Evolutionary conservation across 345 rosid genomes (phyloP), one percentile per base, ranked within the genome.

Genomic region (Camelina sativa): DNA sequence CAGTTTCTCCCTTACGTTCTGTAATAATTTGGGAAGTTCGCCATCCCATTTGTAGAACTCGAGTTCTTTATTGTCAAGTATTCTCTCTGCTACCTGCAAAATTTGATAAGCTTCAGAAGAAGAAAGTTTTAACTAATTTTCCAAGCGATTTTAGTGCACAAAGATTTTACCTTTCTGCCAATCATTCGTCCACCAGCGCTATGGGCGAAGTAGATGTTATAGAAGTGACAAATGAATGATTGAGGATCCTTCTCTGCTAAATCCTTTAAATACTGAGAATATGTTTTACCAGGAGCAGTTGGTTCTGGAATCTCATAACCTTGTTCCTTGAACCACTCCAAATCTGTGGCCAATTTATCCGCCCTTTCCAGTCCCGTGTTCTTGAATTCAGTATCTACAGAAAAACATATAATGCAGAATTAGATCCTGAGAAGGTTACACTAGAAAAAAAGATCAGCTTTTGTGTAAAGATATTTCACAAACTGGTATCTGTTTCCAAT

Each of bases 101-200:
- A 52, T 34, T 20, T 12, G n/a, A 37, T 47, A 51, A 15, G 57
- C 44, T 54, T 76, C 52, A 76, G 58, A 44, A 62, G 4, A 62
- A 28, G 30, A 28, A 28, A 55, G 11, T 41, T 44, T 20, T 59
- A 8, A 8, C 23, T 51, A 15, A 34, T 28, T 15, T 16, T 62
- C 46, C 11, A 32, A 53, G 32, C 3, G n/a, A 63, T 20, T 64
- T 12, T 63, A 43, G 7, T 25, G 28, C 17, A 35, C 51, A 38
- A 20, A 41, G 53, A 5, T 3, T 30, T 25, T 85, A 94, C 99
- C 92, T 89, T 95, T 81, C 77, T 90, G 67, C 97, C 99, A 72
- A 95, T 95, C 97, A 95, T 91, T 58, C 93, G 88, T 44, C 99
- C 99, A 71, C 99, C 99, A 34, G 99, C 99, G 54, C 88, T 78